phyloP scores from a whole-genome alignment of 2,329 filamentous ascomycete species.

The Aspergillus eucalypticola region DNA sequence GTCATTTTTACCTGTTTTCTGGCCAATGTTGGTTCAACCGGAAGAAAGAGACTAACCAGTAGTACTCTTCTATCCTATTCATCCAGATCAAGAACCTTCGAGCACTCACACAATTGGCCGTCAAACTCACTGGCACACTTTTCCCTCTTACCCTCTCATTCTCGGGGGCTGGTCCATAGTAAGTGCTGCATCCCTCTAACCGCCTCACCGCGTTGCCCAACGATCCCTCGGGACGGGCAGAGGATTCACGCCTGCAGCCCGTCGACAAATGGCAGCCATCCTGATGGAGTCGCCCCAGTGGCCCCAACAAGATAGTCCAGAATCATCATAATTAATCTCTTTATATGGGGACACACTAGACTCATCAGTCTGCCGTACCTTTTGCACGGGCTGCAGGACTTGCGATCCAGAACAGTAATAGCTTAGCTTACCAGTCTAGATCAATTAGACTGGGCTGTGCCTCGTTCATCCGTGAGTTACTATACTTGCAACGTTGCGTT shows the following conservation, averaged over 20 bases:
- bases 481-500: slow-evolving; percentile 4
- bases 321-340: too few species aligned
- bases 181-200: slow-evolving; percentile 9
- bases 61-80: not conserved
- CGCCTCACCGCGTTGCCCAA: slow-evolving; percentile 26
- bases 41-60: not conserved
- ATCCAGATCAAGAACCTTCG: not conserved
- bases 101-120: not conserved
- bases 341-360: not conserved
- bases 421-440: not conserved
- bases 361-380: not conserved
- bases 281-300: slow-evolving; percentile 16
- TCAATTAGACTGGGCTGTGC: too few species aligned
- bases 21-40: not conserved
- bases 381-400: slow-evolving; percentile 6
- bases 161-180: slow-evolving; percentile 11
- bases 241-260: not conserved
- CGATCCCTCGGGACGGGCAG: slow-evolving; percentile 11
- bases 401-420: not conserved
- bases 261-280: slow-evolving; percentile 17
- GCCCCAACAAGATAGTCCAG: not conserved
- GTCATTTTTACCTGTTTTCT: not conserved
- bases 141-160: not conserved
- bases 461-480: not conserved
- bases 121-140: too few species aligned